phyloP scores from a whole-genome alignment of 495 filamentous ascomycete species.

The Xylaria palmicola region DNA sequence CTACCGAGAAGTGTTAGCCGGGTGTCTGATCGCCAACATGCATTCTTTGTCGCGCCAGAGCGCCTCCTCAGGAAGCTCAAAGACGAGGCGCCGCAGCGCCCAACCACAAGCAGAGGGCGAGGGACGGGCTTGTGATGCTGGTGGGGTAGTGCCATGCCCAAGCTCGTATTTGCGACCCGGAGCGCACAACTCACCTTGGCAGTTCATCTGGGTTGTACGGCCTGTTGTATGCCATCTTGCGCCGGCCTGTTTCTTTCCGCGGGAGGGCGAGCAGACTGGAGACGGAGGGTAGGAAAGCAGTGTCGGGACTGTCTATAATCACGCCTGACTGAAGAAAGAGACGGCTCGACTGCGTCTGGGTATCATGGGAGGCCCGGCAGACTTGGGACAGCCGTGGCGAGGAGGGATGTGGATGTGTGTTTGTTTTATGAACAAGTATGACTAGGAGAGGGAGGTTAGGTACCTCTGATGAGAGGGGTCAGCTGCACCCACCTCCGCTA shows the following conservation, averaged over 20 bases:
- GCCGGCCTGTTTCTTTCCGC: conserved; percentile 3
- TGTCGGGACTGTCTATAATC: not conserved
- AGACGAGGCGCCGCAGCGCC: conserved; percentile 2
- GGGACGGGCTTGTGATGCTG: conserved; percentile 5
- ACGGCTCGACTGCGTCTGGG: not conserved
- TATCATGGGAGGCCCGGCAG: not conserved
- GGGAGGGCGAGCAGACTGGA: conserved; percentile 12
- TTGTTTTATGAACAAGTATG: conserved; percentile 1
- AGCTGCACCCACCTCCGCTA: not conserved
- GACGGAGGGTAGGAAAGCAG: not conserved
- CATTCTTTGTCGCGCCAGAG: conserved; percentile 14
- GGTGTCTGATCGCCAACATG: conserved; percentile 21
- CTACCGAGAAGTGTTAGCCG: conserved; percentile 45
- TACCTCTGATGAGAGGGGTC: not conserved
- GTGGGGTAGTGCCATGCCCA: conserved; percentile 4
- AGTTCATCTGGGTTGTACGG: conserved; percentile 95
- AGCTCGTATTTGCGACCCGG: not conserved
- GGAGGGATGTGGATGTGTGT: conserved; percentile 14
- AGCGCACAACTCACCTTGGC: conserved; percentile 70
- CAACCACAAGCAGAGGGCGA: not conserved
- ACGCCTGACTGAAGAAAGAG: not conserved
- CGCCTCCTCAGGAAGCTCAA: not conserved
- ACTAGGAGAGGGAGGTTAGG: too few relatives aligned
- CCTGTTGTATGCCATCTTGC: conserved; percentile 88
- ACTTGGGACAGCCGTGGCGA: not conserved